Percentiles rank a stretch among this genome's conserved stretches.
Conservation (phyloP, 2,329 filamentous ascomycete genomes). For the Aspergillus vadensis region DNA sequence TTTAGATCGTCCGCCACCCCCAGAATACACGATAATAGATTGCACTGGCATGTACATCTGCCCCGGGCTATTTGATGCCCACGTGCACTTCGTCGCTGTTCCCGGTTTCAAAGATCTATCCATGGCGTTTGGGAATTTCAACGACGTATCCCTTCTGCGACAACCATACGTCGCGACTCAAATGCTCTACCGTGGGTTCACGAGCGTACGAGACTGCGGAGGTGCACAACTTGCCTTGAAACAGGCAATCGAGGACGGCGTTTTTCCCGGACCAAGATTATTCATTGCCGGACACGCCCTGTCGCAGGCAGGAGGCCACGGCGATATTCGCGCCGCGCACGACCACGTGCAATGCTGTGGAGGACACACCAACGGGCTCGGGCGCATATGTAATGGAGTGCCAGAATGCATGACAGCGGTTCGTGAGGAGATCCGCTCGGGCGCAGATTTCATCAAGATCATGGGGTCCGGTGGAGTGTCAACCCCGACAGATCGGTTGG, state of each 20-base stretch:
- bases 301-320: slow-evolving; percentile 62
- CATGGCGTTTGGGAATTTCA: slow-evolving; percentile 26
- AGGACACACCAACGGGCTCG: slow-evolving; percentile 40
- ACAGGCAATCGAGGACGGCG: slow-evolving; percentile 58
- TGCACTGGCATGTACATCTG: slow-evolving; percentile 25
- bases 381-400: slow-evolving; percentile 57
- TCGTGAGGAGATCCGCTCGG: slow-evolving; percentile 57
- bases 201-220: slow-evolving; percentile 60
- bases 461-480: slow-evolving; percentile 62
- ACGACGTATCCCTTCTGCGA: slow-evolving; percentile 25
- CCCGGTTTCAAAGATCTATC: slow-evolving; percentile 26
- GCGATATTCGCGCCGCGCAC: slow-evolving; percentile 52
- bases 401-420: slow-evolving; percentile 56
- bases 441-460: slow-evolving; percentile 65
- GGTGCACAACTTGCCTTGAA: slow-evolving; percentile 56
- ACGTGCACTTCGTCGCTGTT: slow-evolving; percentile 30
- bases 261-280: slow-evolving; percentile 58
- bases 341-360: slow-evolving; percentile 49
- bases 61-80: slow-evolving; percentile 30
- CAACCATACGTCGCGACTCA: slow-evolving; percentile 33
- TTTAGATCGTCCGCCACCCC: not conserved
- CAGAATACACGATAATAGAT: slow-evolving; percentile 13
- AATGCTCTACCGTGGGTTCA: slow-evolving; percentile 61
- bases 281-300: slow-evolving; percentile 59
- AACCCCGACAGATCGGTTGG: slow-evolving; percentile 57